These are phyloP conservation scores for Carnegiea gigantea DNA, from an alignment of 179 eudicot species.

Conservation along the genomic window DNA sequence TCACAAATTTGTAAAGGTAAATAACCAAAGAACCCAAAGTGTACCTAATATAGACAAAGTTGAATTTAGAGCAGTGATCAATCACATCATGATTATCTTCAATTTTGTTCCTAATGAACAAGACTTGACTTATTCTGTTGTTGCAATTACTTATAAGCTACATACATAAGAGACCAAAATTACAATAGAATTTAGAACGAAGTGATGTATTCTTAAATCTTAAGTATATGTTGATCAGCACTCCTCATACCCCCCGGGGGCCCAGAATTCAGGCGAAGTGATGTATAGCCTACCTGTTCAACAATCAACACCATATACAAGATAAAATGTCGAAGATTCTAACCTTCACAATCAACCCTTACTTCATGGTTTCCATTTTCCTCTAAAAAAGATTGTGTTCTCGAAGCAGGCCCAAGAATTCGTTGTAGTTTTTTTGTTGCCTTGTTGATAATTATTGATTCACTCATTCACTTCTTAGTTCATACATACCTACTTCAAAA, in stretches of 20 bases:
- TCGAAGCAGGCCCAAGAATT: conserved; percentile 20
- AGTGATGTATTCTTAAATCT: no score
- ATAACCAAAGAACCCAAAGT: background rate
- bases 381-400: background rate
- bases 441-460: conserved; percentile 28
- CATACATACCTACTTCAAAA: conserved; percentile 18
- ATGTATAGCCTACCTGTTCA: background rate
- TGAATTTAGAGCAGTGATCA: background rate
- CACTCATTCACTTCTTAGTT: background rate
- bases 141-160: no score
- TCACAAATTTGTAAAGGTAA: background rate
- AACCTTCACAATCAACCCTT: conserved; percentile 18
- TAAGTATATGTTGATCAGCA: background rate
- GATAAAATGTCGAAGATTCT: conserved; percentile 6
- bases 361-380: conserved; percentile 11
- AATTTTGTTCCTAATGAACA: background rate
- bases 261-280: background rate
- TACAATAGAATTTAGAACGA: no score
- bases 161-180: no score
- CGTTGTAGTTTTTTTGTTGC: conserved; percentile 33
- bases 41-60: background rate
- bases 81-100: background rate
- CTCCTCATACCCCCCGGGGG: background rate
- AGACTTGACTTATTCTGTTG: background rate
- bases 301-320: background rate